These are phyloP conservation scores for Linanthus parryae DNA, from an alignment of 148 eudicot species.

Conservation along the genomic window DNA sequence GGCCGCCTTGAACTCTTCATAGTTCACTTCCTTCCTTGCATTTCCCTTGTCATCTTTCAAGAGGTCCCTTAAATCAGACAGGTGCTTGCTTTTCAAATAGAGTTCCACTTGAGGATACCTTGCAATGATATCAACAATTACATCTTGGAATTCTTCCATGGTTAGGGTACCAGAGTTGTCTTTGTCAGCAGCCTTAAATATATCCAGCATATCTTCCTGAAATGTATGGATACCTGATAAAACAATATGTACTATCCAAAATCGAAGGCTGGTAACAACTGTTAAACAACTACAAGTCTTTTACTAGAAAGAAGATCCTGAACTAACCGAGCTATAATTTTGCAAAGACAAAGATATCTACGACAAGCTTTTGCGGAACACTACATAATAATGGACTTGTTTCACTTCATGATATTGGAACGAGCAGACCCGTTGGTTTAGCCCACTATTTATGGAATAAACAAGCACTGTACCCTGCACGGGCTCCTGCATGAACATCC, in stretches of 20 bases:
- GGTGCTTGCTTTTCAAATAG: slow-evolving; percentile 63
- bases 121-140: slow-evolving; percentile 51
- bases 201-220: slow-evolving; percentile 70
- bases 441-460: too few relatives aligned
- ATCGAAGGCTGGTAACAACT: too few relatives aligned
- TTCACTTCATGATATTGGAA: too few relatives aligned
- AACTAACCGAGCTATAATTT: too few relatives aligned
- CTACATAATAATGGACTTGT: too few relatives aligned
- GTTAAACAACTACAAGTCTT: too few relatives aligned
- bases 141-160: slow-evolving; percentile 52
- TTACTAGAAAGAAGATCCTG: too few relatives aligned
- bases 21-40: slow-evolving; percentile 44
- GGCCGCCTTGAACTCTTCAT: slow-evolving; percentile 72
- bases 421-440: too few relatives aligned
- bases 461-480: too few relatives aligned
- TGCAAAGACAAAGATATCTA: too few relatives aligned
- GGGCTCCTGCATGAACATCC: too few relatives aligned
- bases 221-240: slow-evolving; percentile 2
- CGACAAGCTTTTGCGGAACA: too few relatives aligned
- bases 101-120: slow-evolving; percentile 78
- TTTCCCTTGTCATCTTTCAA: slow-evolving; percentile 50
- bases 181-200: slow-evolving; percentile 71
- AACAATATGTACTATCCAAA: background rate
- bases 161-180: slow-evolving; percentile 75
- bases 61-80: slow-evolving; percentile 39